Evolutionary conservation across 1,284 basidiomycete species (phyloP).

Genomic region (Cutaneotrichosporon spelunceum): DNA sequence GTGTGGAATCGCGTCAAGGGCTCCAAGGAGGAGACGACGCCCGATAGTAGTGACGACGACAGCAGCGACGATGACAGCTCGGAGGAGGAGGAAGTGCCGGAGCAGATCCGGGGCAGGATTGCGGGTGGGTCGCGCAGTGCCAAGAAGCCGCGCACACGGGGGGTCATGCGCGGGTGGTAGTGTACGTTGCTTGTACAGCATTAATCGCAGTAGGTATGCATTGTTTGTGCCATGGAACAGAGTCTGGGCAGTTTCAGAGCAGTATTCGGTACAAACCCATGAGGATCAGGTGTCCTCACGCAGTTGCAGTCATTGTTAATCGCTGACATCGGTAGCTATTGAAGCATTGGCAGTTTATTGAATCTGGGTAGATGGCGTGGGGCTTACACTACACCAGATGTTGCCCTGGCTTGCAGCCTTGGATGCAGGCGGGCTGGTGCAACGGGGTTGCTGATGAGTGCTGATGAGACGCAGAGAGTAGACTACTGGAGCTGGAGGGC

Average conservation of each 20-base stretch:
- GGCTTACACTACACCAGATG: no score
- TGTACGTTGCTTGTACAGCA: background rate
- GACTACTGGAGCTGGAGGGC: no score
- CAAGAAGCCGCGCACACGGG: slow-evolving; percentile 2
- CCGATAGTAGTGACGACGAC: slow-evolving; percentile 3
- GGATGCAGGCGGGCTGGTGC: no score
- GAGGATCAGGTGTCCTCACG: background rate
- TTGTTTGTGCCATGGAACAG: background rate
- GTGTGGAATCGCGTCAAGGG: slow-evolving; percentile 9
- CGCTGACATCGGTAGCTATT: no score
- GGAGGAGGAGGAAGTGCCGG: slow-evolving; percentile 6
- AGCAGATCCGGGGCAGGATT: background rate
- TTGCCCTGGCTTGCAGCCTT: no score
- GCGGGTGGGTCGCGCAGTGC: background rate
- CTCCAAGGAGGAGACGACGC: background rate
- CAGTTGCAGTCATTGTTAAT: background rate
- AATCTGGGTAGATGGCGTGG: no score
- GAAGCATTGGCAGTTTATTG: no score
- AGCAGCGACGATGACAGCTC: slow-evolving; percentile 6
- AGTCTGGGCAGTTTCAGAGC: no score
- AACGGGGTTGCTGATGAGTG: no score
- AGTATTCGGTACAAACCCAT: no score
- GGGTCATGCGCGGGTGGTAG: slow-evolving; percentile 6
- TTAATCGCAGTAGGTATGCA: background rate
- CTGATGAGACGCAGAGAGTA: no score